Evolutionary conservation across 352 stramenopile species (phyloP).

Genomic region (Globisporangium alternatum): DNA sequence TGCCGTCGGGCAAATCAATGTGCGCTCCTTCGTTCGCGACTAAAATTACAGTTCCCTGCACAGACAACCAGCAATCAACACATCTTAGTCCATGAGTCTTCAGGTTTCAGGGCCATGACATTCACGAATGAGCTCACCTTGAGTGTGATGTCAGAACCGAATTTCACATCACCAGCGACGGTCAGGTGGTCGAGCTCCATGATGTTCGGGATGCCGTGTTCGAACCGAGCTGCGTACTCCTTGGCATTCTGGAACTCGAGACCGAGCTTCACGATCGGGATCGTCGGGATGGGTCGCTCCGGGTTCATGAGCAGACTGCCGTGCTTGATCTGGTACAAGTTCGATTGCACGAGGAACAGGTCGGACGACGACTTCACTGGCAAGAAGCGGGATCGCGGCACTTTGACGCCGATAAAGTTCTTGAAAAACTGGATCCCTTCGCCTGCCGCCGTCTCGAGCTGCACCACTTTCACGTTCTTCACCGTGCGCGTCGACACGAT

Average conservation of each 20-base stretch:
- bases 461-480: slow-evolving; percentile 93
- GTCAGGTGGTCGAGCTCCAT: slow-evolving; percentile 93
- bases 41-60: slow-evolving; percentile 92
- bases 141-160: slow-evolving; percentile 90
- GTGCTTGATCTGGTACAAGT: slow-evolving; percentile 93
- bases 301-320: slow-evolving; percentile 89
- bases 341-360: slow-evolving; percentile 93
- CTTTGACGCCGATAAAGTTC: slow-evolving; percentile 95
- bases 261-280: slow-evolving; percentile 93
- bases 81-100: neutral
- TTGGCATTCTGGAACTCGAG: slow-evolving; percentile 88
- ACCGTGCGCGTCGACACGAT: slow-evolving; percentile 92
- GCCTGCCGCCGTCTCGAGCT: slow-evolving; percentile 96
- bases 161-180: slow-evolving; percentile 91
- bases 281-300: slow-evolving; percentile 71
- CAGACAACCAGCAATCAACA: neutral
- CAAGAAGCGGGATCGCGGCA: slow-evolving; percentile 95
- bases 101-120: neutral
- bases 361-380: slow-evolving; percentile 99
- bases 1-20: slow-evolving; percentile 92
- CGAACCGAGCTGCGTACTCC: slow-evolving; percentile 87
- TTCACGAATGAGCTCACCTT: slow-evolving; percentile 50
- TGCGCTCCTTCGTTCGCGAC: slow-evolving; percentile 92
- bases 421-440: slow-evolving; percentile 98
- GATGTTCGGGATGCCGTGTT: slow-evolving; percentile 90